Percentiles rank a stretch among this genome's conserved stretches.
Evolutionary conservation across 169 alveolate species (phyloP).

Genomic region (Plasmodium sp.): DNA sequence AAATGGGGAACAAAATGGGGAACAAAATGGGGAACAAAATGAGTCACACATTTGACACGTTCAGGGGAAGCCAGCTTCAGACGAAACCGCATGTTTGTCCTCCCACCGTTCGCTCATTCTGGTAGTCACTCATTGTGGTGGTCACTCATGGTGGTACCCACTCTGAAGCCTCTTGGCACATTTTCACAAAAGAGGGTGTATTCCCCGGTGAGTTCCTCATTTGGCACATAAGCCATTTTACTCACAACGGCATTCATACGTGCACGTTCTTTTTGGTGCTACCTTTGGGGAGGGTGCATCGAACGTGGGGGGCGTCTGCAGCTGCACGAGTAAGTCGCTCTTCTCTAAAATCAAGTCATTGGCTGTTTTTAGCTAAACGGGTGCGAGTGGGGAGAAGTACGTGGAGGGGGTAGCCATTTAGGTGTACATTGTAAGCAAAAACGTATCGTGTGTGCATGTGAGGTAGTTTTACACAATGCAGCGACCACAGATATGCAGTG

Average conservation of each 20-base stretch:
- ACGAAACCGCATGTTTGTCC: not conserved
- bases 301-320: not conserved
- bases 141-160: not conserved
- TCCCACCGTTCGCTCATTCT: not conserved
- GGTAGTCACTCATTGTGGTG: not conserved
- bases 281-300: not conserved
- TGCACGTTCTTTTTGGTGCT: not conserved
- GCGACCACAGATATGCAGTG: not conserved
- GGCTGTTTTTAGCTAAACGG: conserved; percentile 10
- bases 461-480: not conserved
- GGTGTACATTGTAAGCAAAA: not conserved
- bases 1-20: no score
- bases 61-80: not conserved
- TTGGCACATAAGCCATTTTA: not conserved
- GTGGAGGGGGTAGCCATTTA: not conserved
- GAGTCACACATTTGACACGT: not conserved
- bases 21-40: not conserved
- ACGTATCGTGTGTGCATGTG: not conserved
- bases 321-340: not conserved
- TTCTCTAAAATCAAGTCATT: conserved; percentile 25
- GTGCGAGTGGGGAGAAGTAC: not conserved
- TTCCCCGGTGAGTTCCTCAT: not conserved
- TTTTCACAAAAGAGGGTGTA: not conserved
- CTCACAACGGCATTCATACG: not conserved
- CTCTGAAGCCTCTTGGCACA: not conserved